Base-by-base conservation (phyloP, 768 basidiomycete genomes). In the Mycena leptocephala region DNA sequence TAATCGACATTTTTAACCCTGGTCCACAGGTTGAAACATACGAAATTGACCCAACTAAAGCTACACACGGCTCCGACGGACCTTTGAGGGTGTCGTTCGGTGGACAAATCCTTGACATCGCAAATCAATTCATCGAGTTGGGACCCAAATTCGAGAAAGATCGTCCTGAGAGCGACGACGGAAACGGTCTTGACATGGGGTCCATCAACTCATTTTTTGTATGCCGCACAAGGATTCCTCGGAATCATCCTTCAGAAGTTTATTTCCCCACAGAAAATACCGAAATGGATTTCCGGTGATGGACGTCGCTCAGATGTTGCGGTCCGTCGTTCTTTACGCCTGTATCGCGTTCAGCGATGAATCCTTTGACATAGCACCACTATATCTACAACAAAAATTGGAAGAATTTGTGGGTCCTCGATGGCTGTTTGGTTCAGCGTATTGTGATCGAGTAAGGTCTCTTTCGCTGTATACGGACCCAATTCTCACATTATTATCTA, bases 361-460 rank as follows among this genome's bases (percentile, higher is more conserved):
- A 9, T 18, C 5, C 5, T 18, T 18, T 20, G 8, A 46, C 18
- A 46, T 46, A 46, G 43, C 88, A 91, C 74, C 78, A 86, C 76
- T 91, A 88, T 65, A 82, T 92, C 56, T 92, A 92, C 76, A 89
- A 87, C 43, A 87, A 89, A 69, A 75, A 83, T n/a, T n/a, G n/a
- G n/a, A n/a, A n/a, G n/a, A n/a, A n/a, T n/a, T n/a, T n/a, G n/a
- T n/a, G n/a, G n/a, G n/a, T n/a, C n/a, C n/a, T n/a, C n/a, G n/a
- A n/a, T n/a, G n/a, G n/a, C n/a, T n/a, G n/a, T n/a, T n/a, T n/a
- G n/a, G 91, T 91, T 26, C 84, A 87, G 26, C 86, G 89, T 6
- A 85, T 92, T 9, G 77, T 92, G n/a, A 87, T 91, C 56, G 86
- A 91, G 91, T 91, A 65, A 56, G 86, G n/a, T n/a, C n/a, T n/a